Percentiles rank a stretch among this genome's conserved stretches.
Evolutionary conservation across 2,329 filamentous ascomycete genomes (phyloP).

Genomic region (Fusarium sp.): DNA sequence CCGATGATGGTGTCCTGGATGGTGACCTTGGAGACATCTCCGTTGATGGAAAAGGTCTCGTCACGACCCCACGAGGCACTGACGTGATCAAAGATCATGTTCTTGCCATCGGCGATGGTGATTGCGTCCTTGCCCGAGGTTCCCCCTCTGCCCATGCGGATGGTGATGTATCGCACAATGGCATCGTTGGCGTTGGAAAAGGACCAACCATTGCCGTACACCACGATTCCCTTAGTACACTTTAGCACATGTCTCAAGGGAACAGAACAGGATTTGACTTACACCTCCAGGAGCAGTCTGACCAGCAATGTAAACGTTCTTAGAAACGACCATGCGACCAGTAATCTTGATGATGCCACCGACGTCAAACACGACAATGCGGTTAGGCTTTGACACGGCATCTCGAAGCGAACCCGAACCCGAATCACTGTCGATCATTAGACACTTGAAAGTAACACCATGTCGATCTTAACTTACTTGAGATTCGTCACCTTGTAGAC

Average conservation of each 20-base stretch:
- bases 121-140: constrained; percentile 62
- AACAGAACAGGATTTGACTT: constrained; percentile 38
- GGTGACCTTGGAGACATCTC: constrained; percentile 57
- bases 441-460: not conserved
- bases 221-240: constrained; percentile 51
- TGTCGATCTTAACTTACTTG: constrained; percentile 34
- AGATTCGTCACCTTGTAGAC: constrained; percentile 51
- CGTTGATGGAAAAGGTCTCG: constrained; percentile 62
- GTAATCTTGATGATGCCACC: constrained; percentile 57
- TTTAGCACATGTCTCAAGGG: not conserved
- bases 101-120: constrained; percentile 59
- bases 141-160: constrained; percentile 61
- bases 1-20: constrained; percentile 62
- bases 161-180: constrained; percentile 63
- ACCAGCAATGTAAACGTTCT: constrained; percentile 56
- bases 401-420: constrained; percentile 48
- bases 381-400: constrained; percentile 52
- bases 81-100: constrained; percentile 65
- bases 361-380: constrained; percentile 57
- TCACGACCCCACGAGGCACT: constrained; percentile 63
- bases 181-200: constrained; percentile 61
- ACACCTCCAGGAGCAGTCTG: constrained; percentile 58
- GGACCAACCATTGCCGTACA: constrained; percentile 63
- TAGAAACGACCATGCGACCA: constrained; percentile 54
- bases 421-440: constrained; percentile 45